phyloP scores from a whole-genome alignment of 176 grass and related monocot species.

The Carex pumila region DNA sequence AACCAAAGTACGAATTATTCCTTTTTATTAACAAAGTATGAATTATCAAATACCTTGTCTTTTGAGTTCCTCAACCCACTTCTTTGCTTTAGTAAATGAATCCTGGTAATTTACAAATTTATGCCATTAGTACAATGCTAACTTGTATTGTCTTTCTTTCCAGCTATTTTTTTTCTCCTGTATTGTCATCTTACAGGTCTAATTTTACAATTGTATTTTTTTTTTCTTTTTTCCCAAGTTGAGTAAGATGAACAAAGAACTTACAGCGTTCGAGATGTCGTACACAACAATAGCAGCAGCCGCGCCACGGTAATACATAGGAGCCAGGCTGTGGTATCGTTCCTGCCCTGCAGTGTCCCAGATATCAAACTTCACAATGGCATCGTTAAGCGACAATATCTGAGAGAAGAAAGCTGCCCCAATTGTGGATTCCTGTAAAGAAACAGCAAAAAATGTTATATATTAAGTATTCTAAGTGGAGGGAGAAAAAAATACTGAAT shows the following conservation, averaged over 20 bases:
- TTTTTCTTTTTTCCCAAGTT: neutral
- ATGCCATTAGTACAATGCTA: neutral
- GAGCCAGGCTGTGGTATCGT: constrained; percentile 66
- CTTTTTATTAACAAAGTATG: neutral
- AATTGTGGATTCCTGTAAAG: constrained; percentile 69
- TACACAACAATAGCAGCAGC: constrained; percentile 71
- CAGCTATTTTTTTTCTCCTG: too few species aligned
- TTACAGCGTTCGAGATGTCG: constrained; percentile 56
- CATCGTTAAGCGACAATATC: constrained; percentile 36
- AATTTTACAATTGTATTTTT: neutral
- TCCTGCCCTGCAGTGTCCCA: constrained; percentile 87
- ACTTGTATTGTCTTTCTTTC: too few species aligned
- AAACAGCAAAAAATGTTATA: neutral
- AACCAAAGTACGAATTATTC: neutral
- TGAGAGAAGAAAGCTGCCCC: constrained; percentile 84
- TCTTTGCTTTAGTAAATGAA: constrained; percentile 48
- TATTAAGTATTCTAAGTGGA: neutral
- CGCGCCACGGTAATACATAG: constrained; percentile 78
- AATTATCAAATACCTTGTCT: constrained; percentile 29
- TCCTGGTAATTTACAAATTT: constrained; percentile 23
- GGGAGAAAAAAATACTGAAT: neutral
- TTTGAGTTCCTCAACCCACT: constrained; percentile 59
- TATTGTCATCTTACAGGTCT: too few species aligned
- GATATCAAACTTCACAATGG: constrained; percentile 65
- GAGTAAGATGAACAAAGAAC: neutral